These are phyloP conservation scores for Xylariaceae sp. DNA, from an alignment of 2,329 filamentous ascomycete genomes.

Conservation along the genomic window DNA sequence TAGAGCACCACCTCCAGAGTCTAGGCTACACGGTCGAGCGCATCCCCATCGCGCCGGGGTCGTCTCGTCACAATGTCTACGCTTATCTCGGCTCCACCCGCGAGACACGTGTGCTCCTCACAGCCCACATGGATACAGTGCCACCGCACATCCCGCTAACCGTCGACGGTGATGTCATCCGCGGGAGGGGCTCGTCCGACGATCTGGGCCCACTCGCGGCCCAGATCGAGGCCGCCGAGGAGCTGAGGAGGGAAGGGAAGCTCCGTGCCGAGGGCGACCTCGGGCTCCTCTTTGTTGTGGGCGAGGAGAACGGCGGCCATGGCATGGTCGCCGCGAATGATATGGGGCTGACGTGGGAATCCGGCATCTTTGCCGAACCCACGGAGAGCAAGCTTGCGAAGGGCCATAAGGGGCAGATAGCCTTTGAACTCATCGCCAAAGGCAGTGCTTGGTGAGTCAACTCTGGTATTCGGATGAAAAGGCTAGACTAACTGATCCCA, in stretches of 20 bases:
- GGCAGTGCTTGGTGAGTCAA: constrained; percentile 26
- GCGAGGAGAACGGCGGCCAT: constrained; percentile 48
- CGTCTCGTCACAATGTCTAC: constrained; percentile 36
- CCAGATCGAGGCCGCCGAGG: constrained; percentile 43
- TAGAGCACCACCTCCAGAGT: constrained; percentile 29
- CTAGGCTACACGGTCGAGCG: constrained; percentile 36
- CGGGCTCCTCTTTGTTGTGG: constrained; percentile 37
- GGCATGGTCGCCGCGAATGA: constrained; percentile 49
- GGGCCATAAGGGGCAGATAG: constrained; percentile 46
- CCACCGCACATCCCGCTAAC: constrained; percentile 50
- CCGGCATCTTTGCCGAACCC: constrained; percentile 50
- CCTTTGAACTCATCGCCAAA: constrained; percentile 30
- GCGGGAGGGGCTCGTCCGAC: constrained; percentile 41
- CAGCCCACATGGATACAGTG: constrained; percentile 37
- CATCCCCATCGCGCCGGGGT: constrained; percentile 32
- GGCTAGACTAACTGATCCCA: neutral
- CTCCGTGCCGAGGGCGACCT: constrained; percentile 26
- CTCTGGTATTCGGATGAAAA: neutral
- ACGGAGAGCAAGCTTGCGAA: constrained; percentile 48
- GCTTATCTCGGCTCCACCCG: constrained; percentile 33
- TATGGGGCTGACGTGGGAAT: constrained; percentile 38
- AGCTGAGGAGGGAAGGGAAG: constrained; percentile 24
- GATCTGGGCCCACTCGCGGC: constrained; percentile 39
- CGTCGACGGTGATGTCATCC: constrained; percentile 34
- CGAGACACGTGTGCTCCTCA: constrained; percentile 32